Base-by-base conservation (phyloP, 257 asterid genomes). In the Henckelia pumila region DNA sequence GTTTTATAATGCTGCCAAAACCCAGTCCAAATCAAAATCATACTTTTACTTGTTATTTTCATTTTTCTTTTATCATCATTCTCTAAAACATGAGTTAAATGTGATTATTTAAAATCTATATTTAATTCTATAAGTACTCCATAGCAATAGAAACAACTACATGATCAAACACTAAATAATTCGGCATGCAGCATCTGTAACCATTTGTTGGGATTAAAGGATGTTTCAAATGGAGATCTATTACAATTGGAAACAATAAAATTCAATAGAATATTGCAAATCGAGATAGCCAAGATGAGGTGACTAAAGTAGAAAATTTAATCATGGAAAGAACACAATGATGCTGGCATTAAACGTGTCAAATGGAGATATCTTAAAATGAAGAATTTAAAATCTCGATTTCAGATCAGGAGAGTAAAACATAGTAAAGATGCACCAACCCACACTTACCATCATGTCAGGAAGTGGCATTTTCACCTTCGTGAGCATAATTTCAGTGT, bases 401-500 rank as follows among this genome's bases (percentile, higher is more conserved):
- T 26, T 50, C 30, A 47, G 58, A 57, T 24, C 33, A 35, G 8
- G 53, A 44, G 53, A 56, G 33, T 44, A 67, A 67, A 56, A 70
- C 57, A 68, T 59, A 57, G 50, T 47, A 70, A 66, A 58, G 22
- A 74, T 47, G 68, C 64, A 66, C 22, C 62, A 56, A 53, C 63
- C 49, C 63, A 49, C 56, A 73, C 89, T 83, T 80, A 94, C 99
- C 99, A 91, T 80, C 96, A 94, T 91, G 80, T 94, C 98, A 60
- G 99, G 96, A 79, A 94, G 98, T 69, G 99, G 99, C 96, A 94
- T 94, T 81, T 94, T 94, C 76, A 94, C 99, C 78, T 94, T 94
- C 33, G 99, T 91, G 68, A 94, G 97, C 99, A 94, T 94, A 74
- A 94, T 94, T 79, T 94, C 99, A 58, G 98, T 91, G 80, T 94